Conservation (phyloP, 768 basidiomycete species). For the Trametes cubensis region DNA sequence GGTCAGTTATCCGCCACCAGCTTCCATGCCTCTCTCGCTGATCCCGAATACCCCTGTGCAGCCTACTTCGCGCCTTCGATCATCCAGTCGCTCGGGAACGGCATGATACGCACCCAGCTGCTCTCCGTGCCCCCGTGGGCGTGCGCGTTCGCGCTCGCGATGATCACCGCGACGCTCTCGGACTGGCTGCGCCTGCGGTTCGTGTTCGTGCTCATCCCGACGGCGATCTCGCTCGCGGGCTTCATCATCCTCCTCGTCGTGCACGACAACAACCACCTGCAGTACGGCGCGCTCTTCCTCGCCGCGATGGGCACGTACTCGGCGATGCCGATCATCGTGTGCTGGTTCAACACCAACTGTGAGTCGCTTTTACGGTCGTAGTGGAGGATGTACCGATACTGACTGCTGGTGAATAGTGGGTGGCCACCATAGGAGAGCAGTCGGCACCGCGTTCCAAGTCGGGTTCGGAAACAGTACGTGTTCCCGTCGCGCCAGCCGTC, state of each 20-base stretch:
- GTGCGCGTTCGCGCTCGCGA: slow-evolving; percentile 30
- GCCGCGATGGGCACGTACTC: slow-evolving; percentile 29
- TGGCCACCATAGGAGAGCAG: slow-evolving; percentile 30
- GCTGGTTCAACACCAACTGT: slow-evolving; percentile 33
- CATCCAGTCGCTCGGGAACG: slow-evolving; percentile 30
- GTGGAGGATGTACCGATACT: neutral
- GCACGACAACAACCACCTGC: slow-evolving; percentile 26
- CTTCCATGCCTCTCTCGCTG: neutral
- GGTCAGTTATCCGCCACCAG: slow-evolving; percentile 21
- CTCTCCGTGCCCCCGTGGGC: slow-evolving; percentile 37
- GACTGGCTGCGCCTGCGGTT: slow-evolving; percentile 29
- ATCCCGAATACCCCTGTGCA: neutral
- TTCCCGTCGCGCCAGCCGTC: neutral
- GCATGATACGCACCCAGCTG: slow-evolving; percentile 33
- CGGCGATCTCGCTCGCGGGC: slow-evolving; percentile 25
- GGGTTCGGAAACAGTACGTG: slow-evolving; percentile 35
- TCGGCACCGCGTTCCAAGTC: slow-evolving; percentile 34
- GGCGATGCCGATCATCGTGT: slow-evolving; percentile 31
- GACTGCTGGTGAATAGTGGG: slow-evolving; percentile 22
- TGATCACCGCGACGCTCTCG: slow-evolving; percentile 28
- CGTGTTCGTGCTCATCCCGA: slow-evolving; percentile 27
- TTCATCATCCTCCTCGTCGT: slow-evolving; percentile 29
- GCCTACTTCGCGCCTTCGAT: slow-evolving; percentile 31
- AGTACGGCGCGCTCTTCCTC: slow-evolving; percentile 31
- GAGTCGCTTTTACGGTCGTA: neutral